A percentile compares a stretch with the other conserved stretches of the same genome.
These are phyloP conservation scores for Mrakia hoshinonis DNA, from an alignment of 768 basidiomycete species.

Conservation along the genomic window DNA sequence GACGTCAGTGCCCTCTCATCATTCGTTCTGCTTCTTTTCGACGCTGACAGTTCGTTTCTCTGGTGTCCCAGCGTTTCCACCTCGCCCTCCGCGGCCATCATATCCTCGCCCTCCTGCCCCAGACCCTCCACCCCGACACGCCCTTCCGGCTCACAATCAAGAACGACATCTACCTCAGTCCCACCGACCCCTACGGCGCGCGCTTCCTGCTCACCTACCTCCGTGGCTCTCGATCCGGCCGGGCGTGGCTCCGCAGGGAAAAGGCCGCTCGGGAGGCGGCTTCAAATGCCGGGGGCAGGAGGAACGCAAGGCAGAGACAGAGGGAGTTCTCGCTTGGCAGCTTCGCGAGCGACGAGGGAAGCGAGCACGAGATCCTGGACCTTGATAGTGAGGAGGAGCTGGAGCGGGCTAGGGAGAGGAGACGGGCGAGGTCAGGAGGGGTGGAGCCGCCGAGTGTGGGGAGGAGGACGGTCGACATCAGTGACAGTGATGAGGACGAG, in stretches of 20 bases:
- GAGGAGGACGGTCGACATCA: slow-evolving; percentile 5
- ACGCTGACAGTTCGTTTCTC: not conserved
- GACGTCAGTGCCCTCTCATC: not conserved
- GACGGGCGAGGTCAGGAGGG: not conserved
- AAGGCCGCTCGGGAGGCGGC: not conserved
- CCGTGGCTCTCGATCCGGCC: not conserved
- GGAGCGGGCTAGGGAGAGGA: not conserved
- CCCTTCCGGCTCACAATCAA: not conserved
- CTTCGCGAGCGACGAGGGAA: not conserved
- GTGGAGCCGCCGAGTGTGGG: not conserved
- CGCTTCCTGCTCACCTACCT: slow-evolving; percentile 8
- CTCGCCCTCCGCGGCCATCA: not conserved
- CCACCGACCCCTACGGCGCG: not conserved
- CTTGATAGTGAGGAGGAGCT: not conserved
- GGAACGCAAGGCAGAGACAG: not conserved
- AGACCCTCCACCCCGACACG: not conserved
- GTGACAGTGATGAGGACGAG: not conserved
- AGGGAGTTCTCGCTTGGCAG: not conserved
- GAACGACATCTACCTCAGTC: not conserved
- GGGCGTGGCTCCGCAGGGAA: not conserved
- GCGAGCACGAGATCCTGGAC: not conserved
- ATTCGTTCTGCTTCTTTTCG: not conserved
- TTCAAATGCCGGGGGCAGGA: not conserved
- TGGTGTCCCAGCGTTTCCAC: slow-evolving; percentile 1
- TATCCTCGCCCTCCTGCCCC: not conserved